These are phyloP conservation scores for Paracoccidioides lutzii DNA, from an alignment of 2,329 filamentous ascomycete genomes.

Conservation along the genomic window DNA sequence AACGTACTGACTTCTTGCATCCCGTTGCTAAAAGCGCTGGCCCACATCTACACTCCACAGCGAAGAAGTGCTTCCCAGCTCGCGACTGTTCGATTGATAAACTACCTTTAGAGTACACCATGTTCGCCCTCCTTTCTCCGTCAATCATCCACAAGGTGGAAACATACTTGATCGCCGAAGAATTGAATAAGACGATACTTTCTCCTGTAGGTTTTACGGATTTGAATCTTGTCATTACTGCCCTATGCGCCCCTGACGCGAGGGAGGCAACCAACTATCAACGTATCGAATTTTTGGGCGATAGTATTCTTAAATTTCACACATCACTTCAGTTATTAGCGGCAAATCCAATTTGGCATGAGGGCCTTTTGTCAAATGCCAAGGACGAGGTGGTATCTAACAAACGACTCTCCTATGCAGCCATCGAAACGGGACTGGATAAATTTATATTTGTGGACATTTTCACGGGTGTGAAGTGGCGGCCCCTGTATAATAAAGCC, in stretches of 20 bases:
- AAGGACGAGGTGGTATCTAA: slow-evolving; percentile 67
- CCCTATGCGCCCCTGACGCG: slow-evolving; percentile 56
- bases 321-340: slow-evolving; percentile 53
- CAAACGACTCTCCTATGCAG: slow-evolving; percentile 52
- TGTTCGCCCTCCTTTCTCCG: slow-evolving; percentile 53
- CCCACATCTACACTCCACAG: slow-evolving; percentile 12
- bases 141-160: slow-evolving; percentile 60
- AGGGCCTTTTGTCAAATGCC: slow-evolving; percentile 56
- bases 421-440: slow-evolving; percentile 52
- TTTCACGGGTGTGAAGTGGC: slow-evolving; percentile 63
- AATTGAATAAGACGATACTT: slow-evolving; percentile 46
- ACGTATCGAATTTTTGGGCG: slow-evolving; percentile 74
- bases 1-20: slow-evolving; percentile 23
- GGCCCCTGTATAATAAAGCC: slow-evolving; percentile 46
- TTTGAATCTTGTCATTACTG: slow-evolving; percentile 47
- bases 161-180: slow-evolving; percentile 47
- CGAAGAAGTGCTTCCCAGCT: slow-evolving; percentile 11
- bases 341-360: slow-evolving; percentile 53
- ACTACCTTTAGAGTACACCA: slow-evolving; percentile 34
- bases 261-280: slow-evolving; percentile 58
- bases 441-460: slow-evolving; percentile 55
- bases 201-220: slow-evolving; percentile 41
- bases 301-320: slow-evolving; percentile 66
- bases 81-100: slow-evolving; percentile 24
- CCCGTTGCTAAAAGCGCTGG: slow-evolving; percentile 11